Conservation (phyloP, 176 grass and related monocot species). For the Lolium rigidum region DNA sequence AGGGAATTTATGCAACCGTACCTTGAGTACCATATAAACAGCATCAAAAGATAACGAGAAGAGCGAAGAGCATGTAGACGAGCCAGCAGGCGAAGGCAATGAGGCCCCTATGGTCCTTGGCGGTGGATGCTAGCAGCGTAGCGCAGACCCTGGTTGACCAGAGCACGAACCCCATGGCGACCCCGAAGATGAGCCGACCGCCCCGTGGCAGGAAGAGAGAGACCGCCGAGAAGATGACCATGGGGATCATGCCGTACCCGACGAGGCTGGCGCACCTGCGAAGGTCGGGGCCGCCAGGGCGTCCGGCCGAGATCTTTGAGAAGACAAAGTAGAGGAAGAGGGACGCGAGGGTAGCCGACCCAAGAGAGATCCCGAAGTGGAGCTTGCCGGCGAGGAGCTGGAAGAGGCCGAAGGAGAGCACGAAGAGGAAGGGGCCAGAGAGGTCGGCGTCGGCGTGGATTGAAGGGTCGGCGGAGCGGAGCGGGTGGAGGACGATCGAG, state of each 20-base stretch:
- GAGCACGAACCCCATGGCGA: conserved; percentile 73
- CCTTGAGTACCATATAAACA: conserved; percentile 16
- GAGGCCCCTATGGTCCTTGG: conserved; percentile 70
- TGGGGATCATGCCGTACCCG: conserved; percentile 92
- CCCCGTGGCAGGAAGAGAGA: conserved; percentile 81
- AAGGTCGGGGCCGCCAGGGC: conserved; percentile 68
- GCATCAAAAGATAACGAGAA: conserved; percentile 82
- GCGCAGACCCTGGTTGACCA: conserved; percentile 87
- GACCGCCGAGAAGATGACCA: conserved; percentile 85
- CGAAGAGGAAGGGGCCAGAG: conserved; percentile 78
- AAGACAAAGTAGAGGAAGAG: conserved; percentile 85
- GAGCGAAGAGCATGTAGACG: conserved; percentile 87
- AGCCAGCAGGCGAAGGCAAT: conserved; percentile 85
- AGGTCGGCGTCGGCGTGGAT: conserved; percentile 92
- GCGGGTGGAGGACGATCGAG: conserved; percentile 87
- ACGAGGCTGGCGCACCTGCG: conserved; percentile 79
- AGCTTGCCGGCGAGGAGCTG: conserved; percentile 90
- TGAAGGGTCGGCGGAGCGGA: conserved; percentile 69
- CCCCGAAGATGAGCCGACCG: conserved; percentile 65
- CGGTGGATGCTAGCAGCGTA: conserved; percentile 72
- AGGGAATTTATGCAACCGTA: conserved; percentile 12
- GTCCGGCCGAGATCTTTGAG: conserved; percentile 71
- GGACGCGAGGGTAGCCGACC: conserved; percentile 73
- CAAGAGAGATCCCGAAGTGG: conserved; percentile 83
- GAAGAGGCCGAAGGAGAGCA: conserved; percentile 87